Evolutionary conservation across 2,329 filamentous ascomycete species (phyloP).

Genomic region (Clonostachys sp.): DNA sequence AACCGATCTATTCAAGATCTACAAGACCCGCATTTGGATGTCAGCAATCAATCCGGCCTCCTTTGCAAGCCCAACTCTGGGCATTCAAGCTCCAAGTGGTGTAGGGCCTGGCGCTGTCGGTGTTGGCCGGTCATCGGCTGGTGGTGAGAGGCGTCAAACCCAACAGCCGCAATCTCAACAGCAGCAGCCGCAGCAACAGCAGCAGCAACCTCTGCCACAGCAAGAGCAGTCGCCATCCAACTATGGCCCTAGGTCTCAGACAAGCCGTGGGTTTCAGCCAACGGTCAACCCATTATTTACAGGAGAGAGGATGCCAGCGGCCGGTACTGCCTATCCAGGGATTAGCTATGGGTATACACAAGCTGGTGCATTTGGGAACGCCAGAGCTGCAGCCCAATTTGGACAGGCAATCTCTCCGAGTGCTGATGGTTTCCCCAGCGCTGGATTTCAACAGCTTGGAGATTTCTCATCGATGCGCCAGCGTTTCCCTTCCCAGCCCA

Average conservation of each 20-base stretch:
- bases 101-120: slow-evolving; percentile 64
- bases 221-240: background rate
- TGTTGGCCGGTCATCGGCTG: slow-evolving; percentile 38
- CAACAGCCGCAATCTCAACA: slow-evolving; percentile 22
- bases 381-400: slow-evolving; percentile 20
- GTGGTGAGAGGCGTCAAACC: slow-evolving; percentile 42
- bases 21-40: slow-evolving; percentile 99
- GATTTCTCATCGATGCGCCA: slow-evolving; percentile 42
- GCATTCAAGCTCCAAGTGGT: slow-evolving; percentile 64
- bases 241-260: slow-evolving; percentile 29
- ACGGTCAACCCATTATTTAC: slow-evolving; percentile 24
- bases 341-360: slow-evolving; percentile 27
- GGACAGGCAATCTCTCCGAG: slow-evolving; percentile 16
- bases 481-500: slow-evolving; percentile 35
- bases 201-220: slow-evolving; percentile 1
- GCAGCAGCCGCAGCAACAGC: slow-evolving; percentile 22
- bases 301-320: background rate
- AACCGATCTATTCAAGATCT: slow-evolving; percentile 97
- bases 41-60: slow-evolving; percentile 97
- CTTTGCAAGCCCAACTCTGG: slow-evolving; percentile 75
- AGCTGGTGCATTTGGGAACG: slow-evolving; percentile 23
- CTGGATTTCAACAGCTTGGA: slow-evolving; percentile 24
- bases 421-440: slow-evolving; percentile 19
- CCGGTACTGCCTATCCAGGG: slow-evolving; percentile 22
- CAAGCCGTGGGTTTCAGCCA: slow-evolving; percentile 31